Percentiles rank a stretch among this genome's conserved stretches.
Evolutionary conservation across 768 basidiomycete genomes (phyloP).

Genomic region (Mycena galericulata): DNA sequence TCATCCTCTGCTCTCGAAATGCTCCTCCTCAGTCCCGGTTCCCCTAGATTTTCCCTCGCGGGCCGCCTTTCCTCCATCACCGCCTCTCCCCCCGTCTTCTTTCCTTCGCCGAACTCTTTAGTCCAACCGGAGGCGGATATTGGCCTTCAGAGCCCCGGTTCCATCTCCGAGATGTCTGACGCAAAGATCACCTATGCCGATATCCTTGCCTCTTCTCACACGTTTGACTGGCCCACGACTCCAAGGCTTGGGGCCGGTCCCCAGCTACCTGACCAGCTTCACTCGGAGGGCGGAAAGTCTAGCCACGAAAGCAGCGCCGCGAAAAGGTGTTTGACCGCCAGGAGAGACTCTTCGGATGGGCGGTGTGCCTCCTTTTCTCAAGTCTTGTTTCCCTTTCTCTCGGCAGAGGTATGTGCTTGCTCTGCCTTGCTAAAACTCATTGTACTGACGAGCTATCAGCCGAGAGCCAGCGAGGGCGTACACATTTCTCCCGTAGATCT

Average conservation of each 20-base stretch:
- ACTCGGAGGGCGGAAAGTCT: background rate
- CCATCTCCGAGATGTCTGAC: background rate
- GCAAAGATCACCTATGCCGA: slow-evolving; percentile 4
- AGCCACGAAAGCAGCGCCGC: background rate
- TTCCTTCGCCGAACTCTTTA: background rate
- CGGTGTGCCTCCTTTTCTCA: slow-evolving; percentile 7
- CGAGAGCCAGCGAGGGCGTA: background rate
- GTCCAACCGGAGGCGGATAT: slow-evolving; percentile 18
- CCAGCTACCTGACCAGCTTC: background rate
- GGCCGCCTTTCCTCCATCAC: slow-evolving; percentile 17
- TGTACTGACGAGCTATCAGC: background rate
- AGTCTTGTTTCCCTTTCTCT: background rate
- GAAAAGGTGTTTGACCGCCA: background rate
- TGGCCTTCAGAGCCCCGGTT: slow-evolving; percentile 20
- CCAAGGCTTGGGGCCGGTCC: slow-evolving; percentile 10
- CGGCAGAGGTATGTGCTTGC: background rate
- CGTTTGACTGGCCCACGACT: background rate
- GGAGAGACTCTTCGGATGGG: background rate
- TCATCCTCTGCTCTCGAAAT: slow-evolving; percentile 17
- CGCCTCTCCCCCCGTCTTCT: background rate
- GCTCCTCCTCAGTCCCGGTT: slow-evolving; percentile 5
- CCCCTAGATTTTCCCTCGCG: slow-evolving; percentile 6
- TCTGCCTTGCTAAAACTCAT: too few species aligned
- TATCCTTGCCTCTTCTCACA: slow-evolving; percentile 5
- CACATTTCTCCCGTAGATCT: slow-evolving; percentile 20